These are phyloP conservation scores for Aspergillus sp. DNA, from an alignment of 2,329 filamentous ascomycete species.

Conservation along the genomic window DNA sequence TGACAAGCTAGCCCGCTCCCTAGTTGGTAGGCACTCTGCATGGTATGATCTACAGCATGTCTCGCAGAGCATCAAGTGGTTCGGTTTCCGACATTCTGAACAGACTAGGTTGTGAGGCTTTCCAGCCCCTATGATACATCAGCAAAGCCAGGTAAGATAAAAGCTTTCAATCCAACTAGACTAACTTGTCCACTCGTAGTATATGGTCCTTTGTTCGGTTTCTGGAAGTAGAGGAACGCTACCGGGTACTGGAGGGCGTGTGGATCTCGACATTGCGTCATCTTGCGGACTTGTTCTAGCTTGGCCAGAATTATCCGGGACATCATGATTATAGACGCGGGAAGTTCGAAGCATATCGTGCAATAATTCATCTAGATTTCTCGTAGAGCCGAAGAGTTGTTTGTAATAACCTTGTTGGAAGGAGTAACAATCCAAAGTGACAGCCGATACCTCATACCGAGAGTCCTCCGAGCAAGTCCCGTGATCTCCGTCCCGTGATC, in stretches of 20 bases:
- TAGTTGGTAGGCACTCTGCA: constrained; percentile 12
- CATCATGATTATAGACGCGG: not conserved
- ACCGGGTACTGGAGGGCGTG: not conserved
- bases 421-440: not conserved
- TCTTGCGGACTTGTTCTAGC: not conserved
- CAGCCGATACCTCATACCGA: not conserved
- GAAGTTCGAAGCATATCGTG: not conserved
- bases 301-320: not conserved
- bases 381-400: not conserved
- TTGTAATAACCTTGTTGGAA: not conserved
- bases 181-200: constrained; percentile 24
- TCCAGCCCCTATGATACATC: constrained; percentile 15
- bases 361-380: not conserved
- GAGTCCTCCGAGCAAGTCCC: not conserved
- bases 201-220: constrained; percentile 16
- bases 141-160: not conserved
- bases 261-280: not conserved
- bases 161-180: not conserved
- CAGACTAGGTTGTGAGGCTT: constrained; percentile 25
- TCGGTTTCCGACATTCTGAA: constrained; percentile 18
- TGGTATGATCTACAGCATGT: constrained; percentile 28
- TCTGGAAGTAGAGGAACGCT: constrained; percentile 6
- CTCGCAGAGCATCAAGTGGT: constrained; percentile 18
- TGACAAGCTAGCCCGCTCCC: not conserved
- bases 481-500: not conserved